Conservation (phyloP, 2,329 filamentous ascomycete species). For the Monilinia fructicola region DNA sequence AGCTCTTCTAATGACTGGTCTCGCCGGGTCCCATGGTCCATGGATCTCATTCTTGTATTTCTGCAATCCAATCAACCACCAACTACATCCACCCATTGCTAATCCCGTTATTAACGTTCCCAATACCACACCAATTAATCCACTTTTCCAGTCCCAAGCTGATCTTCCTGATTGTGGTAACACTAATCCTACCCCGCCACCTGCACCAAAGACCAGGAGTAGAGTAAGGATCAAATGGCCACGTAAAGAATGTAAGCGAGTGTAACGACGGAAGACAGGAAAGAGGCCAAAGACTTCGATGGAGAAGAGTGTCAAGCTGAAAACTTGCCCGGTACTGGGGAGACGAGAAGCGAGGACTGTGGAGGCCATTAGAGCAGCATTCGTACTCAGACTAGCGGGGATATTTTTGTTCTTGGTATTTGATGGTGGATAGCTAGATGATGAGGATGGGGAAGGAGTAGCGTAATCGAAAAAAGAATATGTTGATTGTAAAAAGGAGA, state of each 20-base stretch:
- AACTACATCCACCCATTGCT: constrained; percentile 89
- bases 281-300: constrained; percentile 98
- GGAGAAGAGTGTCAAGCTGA: constrained; percentile 89
- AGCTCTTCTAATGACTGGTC: constrained; percentile 69
- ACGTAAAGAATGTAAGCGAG: constrained; percentile 76
- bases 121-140: constrained; percentile 67
- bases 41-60: constrained; percentile 99
- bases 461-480: constrained; percentile 99
- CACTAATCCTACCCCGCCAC: constrained; percentile 67
- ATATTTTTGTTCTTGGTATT: constrained; percentile 35
- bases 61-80: constrained; percentile 96
- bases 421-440: constrained; percentile 40
- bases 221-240: constrained; percentile 78
- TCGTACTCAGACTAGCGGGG: constrained; percentile 75
- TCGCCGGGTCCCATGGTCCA: constrained; percentile 94
- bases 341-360: constrained; percentile 90
- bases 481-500: constrained; percentile 90
- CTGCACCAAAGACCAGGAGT: constrained; percentile 74
- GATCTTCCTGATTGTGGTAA: constrained; percentile 55
- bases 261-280: constrained; percentile 91
- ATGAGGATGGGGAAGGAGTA: constrained; percentile 50
- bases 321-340: constrained; percentile 88
- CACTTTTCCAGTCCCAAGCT: constrained; percentile 41
- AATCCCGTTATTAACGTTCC: constrained; percentile 73
- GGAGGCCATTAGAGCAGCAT: constrained; percentile 93